These are phyloP conservation scores for Metarhizium rileyi DNA, from an alignment of 2,329 filamentous ascomycete genomes.

Conservation along the genomic window DNA sequence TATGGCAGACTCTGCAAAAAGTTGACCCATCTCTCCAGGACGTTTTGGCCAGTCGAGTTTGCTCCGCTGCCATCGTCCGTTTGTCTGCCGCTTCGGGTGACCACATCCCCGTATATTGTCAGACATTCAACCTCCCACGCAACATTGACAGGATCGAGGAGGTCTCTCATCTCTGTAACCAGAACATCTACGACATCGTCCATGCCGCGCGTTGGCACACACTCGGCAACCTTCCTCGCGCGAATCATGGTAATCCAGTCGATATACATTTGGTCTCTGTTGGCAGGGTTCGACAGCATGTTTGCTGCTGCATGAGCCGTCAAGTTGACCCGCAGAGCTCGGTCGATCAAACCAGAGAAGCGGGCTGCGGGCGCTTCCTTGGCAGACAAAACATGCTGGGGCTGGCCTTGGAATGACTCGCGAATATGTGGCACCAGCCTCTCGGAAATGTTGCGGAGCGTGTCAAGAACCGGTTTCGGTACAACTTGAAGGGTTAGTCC, in stretches of 20 bases:
- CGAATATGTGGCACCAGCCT: conserved; percentile 72
- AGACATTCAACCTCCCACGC: conserved; percentile 54
- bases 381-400: conserved; percentile 73
- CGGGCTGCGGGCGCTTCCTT: conserved; percentile 82
- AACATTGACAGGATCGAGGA: conserved; percentile 59
- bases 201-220: conserved; percentile 53
- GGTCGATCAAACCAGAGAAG: conserved; percentile 77
- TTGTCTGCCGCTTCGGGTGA: conserved; percentile 35
- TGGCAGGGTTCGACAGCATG: conserved; percentile 79
- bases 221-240: conserved; percentile 53
- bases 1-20: conserved; percentile 60
- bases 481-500: conserved; percentile 86
- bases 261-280: conserved; percentile 89
- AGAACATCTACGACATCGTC: conserved; percentile 55
- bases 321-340: conserved; percentile 82
- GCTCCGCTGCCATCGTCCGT: conserved; percentile 14
- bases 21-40: conserved; percentile 68
- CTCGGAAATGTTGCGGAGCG: conserved; percentile 77
- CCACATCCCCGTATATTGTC: conserved; percentile 50
- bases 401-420: conserved; percentile 76
- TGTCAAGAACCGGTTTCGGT: conserved; percentile 77
- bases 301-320: conserved; percentile 91
- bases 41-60: conserved; percentile 44
- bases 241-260: conserved; percentile 70
- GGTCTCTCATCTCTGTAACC: conserved; percentile 56